These are phyloP conservation scores for Massarina eburnea DNA, from an alignment of 2,329 filamentous ascomycete species.

Conservation along the genomic window DNA sequence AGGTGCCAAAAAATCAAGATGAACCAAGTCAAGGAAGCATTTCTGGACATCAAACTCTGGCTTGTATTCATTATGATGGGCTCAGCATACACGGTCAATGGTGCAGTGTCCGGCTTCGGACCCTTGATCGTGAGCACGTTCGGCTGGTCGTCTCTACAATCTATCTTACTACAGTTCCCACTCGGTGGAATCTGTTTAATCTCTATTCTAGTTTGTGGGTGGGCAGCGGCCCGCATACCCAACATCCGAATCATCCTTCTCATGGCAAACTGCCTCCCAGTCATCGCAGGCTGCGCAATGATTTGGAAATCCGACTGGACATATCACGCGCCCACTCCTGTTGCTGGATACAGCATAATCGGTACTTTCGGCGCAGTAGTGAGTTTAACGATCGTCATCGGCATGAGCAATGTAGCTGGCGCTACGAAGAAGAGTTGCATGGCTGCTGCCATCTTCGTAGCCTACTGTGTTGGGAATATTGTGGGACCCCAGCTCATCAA, in stretches of 20 bases:
- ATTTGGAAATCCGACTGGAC: constrained; percentile 72
- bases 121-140: constrained; percentile 44
- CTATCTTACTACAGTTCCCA: constrained; percentile 66
- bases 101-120: constrained; percentile 45
- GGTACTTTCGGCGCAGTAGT: constrained; percentile 74
- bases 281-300: constrained; percentile 72
- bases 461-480: constrained; percentile 76
- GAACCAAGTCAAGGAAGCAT: constrained; percentile 54
- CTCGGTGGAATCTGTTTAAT: constrained; percentile 69
- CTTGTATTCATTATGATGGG: constrained; percentile 44
- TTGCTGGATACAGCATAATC: constrained; percentile 71
- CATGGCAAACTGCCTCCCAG: constrained; percentile 67
- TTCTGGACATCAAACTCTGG: constrained; percentile 49
- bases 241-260: constrained; percentile 69
- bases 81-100: constrained; percentile 60
- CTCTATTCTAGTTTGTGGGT: constrained; percentile 67
- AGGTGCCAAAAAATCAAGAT: constrained; percentile 55
- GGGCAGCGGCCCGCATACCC: constrained; percentile 59
- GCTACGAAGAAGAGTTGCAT: constrained; percentile 79
- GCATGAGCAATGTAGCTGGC: constrained; percentile 71
- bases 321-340: constrained; percentile 64
- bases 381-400: constrained; percentile 60
- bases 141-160: constrained; percentile 45
- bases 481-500: constrained; percentile 72
- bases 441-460: constrained; percentile 72